phyloP scores from a whole-genome alignment of 106 monocot genomes.

The Dendrobium catenatum region DNA sequence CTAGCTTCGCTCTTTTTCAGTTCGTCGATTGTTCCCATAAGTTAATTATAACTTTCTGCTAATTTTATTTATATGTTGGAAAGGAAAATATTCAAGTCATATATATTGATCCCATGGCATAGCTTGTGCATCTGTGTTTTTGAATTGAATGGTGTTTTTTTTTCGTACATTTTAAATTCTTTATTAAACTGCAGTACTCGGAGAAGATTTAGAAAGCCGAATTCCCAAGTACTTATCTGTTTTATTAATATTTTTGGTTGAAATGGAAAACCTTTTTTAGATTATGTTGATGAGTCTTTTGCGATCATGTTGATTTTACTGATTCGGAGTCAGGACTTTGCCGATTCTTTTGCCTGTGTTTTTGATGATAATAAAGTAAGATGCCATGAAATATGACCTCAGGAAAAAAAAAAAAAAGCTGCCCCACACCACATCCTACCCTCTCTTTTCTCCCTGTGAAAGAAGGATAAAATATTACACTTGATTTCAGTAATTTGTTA shows the following conservation, averaged over 20 bases:
- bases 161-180: background rate
- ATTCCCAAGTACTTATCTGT: background rate
- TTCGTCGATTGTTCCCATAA: background rate
- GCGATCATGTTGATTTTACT: too few species aligned
- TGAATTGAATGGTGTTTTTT: background rate
- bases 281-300: too few species aligned
- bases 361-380: too few species aligned
- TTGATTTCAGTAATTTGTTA: background rate
- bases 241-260: too few species aligned
- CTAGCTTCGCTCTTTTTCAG: background rate
- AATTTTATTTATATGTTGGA: background rate
- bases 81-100: background rate
- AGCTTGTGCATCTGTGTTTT: background rate
- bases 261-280: too few species aligned
- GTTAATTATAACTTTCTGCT: background rate
- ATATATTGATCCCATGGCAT: background rate
- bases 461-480: background rate
- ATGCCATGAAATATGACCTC: too few species aligned
- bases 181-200: background rate
- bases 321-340: too few species aligned
- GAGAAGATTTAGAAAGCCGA: background rate
- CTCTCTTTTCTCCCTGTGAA: background rate
- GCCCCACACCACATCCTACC: too few species aligned
- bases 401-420: too few species aligned
- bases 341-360: too few species aligned